Base-by-base conservation (phyloP, 768 basidiomycete genomes). In the Boletus pseudo-olivaceus region DNA sequence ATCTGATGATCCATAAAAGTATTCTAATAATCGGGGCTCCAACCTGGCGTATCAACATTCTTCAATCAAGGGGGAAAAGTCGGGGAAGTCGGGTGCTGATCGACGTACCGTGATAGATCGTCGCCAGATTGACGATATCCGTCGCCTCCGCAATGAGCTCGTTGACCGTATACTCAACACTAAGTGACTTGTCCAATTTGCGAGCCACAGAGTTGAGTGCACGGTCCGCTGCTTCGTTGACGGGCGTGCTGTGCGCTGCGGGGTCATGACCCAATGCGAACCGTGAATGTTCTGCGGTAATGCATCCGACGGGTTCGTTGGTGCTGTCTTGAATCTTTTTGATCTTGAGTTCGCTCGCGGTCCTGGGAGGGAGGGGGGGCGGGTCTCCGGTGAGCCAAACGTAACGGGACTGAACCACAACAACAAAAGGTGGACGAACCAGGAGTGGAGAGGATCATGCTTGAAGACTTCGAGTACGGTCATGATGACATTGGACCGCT, bases 391-490 rank as follows among this genome's bases (percentile, higher is more conserved):
- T 39, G 14, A 56, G 44, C 23, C 29, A 30, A n/a, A 27, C 17
- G 8, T 17, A 42, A 43, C 6, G 41, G 2, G n/a, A n/a, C 17
- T n/a, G 3, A 15, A 19, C n/a, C 11, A n/a, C 5, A 26, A 32
- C 11, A 42, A 35, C 47, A 27, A 7, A 20, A 45, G 30, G 35
- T 57, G 11, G 53, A 60, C 82, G 34, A 46, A 93, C 95, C 96
- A 98, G 30, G 84, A 87, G 62, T 98, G 90, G 19, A 99, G 78
- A 6, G 97, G 96, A 69, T 99, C 96, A 65, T 96, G 84, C 69
- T 90, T 93, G 82, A 98, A 97, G 14, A 98, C 96, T 64, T 97
- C 95, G 35, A 99, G 78, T 4, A 99, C 89, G 1, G 95, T 98
- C 81, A 94, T 83, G 64, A 99, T 87, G 42, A 96, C 83, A 33